Percentiles rank a stretch among this genome's conserved stretches.
These are phyloP conservation scores for Dissophora globulifera DNA, from an alignment of 192 early-diverging fungal genomes.

Conservation along the genomic window DNA sequence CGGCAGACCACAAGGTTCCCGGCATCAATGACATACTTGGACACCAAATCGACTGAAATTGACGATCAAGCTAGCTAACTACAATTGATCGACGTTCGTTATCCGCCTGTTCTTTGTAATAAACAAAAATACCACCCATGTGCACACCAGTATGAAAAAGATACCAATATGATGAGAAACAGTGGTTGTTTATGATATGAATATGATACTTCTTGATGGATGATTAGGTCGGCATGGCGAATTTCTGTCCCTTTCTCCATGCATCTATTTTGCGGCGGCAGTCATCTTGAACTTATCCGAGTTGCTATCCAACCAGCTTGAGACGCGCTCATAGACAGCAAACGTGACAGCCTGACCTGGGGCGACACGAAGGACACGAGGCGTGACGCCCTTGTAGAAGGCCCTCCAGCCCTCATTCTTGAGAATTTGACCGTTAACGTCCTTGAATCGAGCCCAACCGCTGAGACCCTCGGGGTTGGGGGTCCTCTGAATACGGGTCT, in stretches of 20 bases:
- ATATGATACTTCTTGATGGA: too few species aligned
- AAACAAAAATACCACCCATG: too few species aligned
- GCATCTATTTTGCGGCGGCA: conserved; percentile 11
- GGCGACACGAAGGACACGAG: conserved; percentile 93
- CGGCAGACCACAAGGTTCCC: conserved; percentile 76
- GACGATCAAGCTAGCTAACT: too few species aligned
- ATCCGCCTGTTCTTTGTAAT: too few species aligned
- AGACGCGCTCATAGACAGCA: conserved; percentile 92
- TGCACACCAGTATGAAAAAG: too few species aligned
- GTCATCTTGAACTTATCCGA: conserved; percentile 46
- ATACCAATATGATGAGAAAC: neutral
- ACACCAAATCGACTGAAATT: conserved; percentile 62
- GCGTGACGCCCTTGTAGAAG: conserved; percentile 96
- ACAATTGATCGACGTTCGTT: too few species aligned
- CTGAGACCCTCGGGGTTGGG: conserved; percentile 72
- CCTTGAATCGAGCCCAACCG: conserved; percentile 82
- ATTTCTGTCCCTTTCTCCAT: neutral
- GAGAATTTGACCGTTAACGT: conserved; percentile 78
- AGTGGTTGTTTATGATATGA: neutral
- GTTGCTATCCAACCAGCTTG: conserved; percentile 70
- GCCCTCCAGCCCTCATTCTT: conserved; percentile 93
- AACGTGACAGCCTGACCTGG: conserved; percentile 98
- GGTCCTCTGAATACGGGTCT: conserved; percentile 97
- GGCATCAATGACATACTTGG: conserved; percentile 57
- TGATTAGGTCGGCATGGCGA: neutral